Conservation (phyloP, 208 protist species). For the Leishmania tarentolae region DNA sequence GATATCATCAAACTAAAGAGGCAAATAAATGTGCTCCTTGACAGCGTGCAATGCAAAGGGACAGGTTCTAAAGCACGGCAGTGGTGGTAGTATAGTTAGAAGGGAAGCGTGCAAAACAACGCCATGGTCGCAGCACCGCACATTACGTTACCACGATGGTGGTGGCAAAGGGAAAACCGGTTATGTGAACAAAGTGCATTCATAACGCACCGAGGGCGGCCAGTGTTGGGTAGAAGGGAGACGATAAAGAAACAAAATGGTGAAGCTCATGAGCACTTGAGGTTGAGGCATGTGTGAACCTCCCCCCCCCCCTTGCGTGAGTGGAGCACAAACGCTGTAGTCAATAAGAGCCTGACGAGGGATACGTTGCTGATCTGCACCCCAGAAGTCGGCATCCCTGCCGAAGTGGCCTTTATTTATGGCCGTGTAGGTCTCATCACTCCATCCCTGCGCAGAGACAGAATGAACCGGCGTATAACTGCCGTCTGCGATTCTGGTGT, state of each 20-base stretch:
- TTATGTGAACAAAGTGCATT: no score
- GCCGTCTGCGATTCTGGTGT: neutral
- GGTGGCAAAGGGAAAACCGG: neutral
- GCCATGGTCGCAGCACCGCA: neutral
- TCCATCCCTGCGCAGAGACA: neutral
- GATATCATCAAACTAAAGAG: neutral
- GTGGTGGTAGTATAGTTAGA: neutral
- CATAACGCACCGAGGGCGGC: neutral
- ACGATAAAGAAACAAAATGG: neutral
- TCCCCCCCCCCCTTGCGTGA: no score
- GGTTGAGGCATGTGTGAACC: neutral
- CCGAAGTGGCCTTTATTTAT: neutral
- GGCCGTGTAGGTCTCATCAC: neutral
- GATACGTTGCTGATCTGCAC: neutral
- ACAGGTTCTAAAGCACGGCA: neutral
- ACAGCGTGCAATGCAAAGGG: neutral
- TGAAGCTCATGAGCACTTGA: neutral
- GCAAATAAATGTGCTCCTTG: neutral
- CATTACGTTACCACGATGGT: neutral
- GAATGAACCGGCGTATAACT: neutral
- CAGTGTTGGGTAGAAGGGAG: neutral
- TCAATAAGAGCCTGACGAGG: neutral
- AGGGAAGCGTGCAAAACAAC: neutral
- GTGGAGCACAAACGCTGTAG: neutral
- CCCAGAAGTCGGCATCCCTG: neutral